Evolutionary conservation across 495 filamentous ascomycete species (phyloP).

Genomic region (Penicillium cataractarum): DNA sequence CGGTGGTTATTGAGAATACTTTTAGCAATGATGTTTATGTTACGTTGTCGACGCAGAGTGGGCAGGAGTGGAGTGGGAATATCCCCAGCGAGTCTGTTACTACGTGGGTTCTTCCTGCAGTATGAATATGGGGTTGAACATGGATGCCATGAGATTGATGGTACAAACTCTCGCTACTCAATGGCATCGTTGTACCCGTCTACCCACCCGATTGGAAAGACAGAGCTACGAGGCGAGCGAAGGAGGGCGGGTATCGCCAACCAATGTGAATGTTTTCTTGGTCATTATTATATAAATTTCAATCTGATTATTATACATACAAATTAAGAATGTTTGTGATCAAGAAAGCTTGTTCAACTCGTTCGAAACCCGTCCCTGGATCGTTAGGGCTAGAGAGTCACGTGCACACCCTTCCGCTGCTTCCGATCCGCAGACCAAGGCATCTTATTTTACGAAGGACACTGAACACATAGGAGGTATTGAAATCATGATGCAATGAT

Average conservation of each 20-base stretch:
- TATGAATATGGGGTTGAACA: not conserved
- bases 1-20: constrained; percentile 57
- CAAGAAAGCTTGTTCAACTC: not conserved
- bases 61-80: constrained; percentile 56
- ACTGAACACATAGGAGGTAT: not conserved
- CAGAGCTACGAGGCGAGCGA: not conserved
- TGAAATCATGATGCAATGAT: constrained; percentile 1
- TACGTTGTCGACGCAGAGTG: constrained; percentile 43
- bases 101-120: constrained; percentile 56
- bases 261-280: not conserved
- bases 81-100: constrained; percentile 50
- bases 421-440: not conserved
- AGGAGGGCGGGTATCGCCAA: not conserved
- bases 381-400: not conserved
- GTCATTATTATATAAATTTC: no score
- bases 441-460: not conserved
- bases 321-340: not conserved
- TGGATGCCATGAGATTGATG: not conserved
- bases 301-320: not conserved
- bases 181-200: not conserved
- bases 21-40: constrained; percentile 55
- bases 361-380: not conserved
- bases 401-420: not conserved
- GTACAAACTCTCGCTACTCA: not conserved
- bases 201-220: no score